Evolutionary conservation across 768 basidiomycete genomes (phyloP).

Genomic region (Phallus indusiatus): DNA sequence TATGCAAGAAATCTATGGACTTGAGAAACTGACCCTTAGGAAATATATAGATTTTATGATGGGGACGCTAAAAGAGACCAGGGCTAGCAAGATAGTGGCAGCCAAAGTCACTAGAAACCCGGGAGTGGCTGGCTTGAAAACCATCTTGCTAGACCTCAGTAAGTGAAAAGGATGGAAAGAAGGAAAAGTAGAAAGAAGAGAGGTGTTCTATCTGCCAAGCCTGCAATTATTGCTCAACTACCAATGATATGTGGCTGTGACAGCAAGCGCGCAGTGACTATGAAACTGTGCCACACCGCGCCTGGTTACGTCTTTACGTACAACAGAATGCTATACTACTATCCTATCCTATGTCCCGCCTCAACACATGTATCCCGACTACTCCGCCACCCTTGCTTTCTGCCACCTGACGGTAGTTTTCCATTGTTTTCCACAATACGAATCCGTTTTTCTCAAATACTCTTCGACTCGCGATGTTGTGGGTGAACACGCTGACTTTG

Average conservation of each 20-base stretch:
- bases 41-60: conserved; percentile 85
- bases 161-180: neutral
- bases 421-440: conserved; percentile 26
- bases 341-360: conserved; percentile 10
- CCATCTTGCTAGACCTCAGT: conserved; percentile 30
- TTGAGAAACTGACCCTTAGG: conserved; percentile 33
- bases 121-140: conserved; percentile 73
- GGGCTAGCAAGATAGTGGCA: conserved; percentile 70
- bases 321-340: neutral
- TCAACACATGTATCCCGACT: conserved; percentile 14
- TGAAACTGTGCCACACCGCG: neutral
- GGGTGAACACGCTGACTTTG: conserved; percentile 34
- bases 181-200: neutral
- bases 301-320: neutral
- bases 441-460: conserved; percentile 67
- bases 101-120: conserved; percentile 75
- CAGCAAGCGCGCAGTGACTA: neutral
- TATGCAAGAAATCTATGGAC: conserved; percentile 7
- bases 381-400: conserved; percentile 25
- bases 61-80: conserved; percentile 88
- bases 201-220: neutral
- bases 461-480: conserved; percentile 49
- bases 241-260: neutral
- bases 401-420: conserved; percentile 28
- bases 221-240: too few species aligned